Base-by-base conservation (phyloP, 352 stramenopile genomes). In the Pythium plurisporium region DNA sequence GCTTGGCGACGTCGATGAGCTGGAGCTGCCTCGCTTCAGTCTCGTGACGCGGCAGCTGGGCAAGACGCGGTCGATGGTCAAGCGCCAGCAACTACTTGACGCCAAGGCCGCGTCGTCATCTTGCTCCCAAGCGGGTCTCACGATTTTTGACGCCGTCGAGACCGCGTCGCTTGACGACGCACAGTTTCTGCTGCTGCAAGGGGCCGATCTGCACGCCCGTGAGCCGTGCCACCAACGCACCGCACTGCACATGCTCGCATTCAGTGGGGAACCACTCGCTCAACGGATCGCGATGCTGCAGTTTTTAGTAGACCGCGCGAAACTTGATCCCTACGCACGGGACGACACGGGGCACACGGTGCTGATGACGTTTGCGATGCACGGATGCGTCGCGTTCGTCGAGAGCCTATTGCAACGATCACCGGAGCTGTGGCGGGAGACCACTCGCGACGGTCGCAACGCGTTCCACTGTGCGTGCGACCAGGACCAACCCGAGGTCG, bases 381-480 rank as follows among this genome's bases (percentile, higher is more conserved):
- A 72, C 10, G 79, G 79, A 0, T 71, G 79, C 29, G 52, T 89
- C 2, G 59, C 72, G 10, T 67, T 86, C 20, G 69, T 83, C 37
- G 48, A 76, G 4, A 66, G 58, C 20, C 34, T 87, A 34, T 31
- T 79, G 44, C 55, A n/a, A 31, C 51, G 29, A 58, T 63, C 19
- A 4, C 67, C 26, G 49, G 19, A 79, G 2, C 45, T 76, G 11
- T 70, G 62, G 55, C 58, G 17, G n/a, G 61, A 34, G 59, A 34
- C 19, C 11, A 73, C 76, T 40, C 40, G 23, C 5, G 70, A 64
- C 15, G 69, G 64, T 1, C 64, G 73, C 30, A 87, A 73, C 14
- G 72, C 76, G 2, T 59, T 89, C n/a, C 78, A 91, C 65, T 64
- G 61, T 19, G 80, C 76, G 17, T 91, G 80, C 30, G 67, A 78